Conservation (phyloP, 164 flowering plant genomes). For the Vitis amurensis region DNA sequence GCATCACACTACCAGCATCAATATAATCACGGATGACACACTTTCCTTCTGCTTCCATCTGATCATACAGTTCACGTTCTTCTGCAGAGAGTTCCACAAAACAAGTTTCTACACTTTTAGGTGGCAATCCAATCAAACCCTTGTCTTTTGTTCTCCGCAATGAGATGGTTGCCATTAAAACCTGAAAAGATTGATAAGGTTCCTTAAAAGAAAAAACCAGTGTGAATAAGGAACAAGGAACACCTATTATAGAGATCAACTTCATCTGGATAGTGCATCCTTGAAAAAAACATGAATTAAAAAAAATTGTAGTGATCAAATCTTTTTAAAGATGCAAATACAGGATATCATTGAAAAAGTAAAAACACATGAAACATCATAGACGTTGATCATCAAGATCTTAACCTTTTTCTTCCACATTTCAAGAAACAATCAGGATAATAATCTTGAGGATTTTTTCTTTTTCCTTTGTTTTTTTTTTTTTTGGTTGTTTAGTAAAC, state of each 20-base stretch:
- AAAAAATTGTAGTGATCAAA: background rate
- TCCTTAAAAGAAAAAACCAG: background rate
- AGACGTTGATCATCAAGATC: background rate
- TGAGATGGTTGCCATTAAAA: conserved; percentile 75
- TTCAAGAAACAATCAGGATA: background rate
- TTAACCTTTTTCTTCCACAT: background rate
- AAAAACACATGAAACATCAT: background rate
- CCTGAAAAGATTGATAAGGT: conserved; percentile 35
- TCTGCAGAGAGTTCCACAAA: conserved; percentile 66
- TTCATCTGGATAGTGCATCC: too few relatives aligned
- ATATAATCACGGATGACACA: conserved; percentile 45
- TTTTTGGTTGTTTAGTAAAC: too few relatives aligned
- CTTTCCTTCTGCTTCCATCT: conserved; percentile 68
- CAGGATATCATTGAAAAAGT: background rate
- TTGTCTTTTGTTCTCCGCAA: conserved; percentile 85
- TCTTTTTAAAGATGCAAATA: background rate
- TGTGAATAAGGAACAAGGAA: background rate
- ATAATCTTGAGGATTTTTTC: background rate
- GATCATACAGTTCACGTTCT: conserved; percentile 78
- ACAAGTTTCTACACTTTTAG: conserved; percentile 67
- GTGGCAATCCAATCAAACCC: conserved; percentile 56
- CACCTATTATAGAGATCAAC: too few relatives aligned
- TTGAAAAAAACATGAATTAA: background rate
- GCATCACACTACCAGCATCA: conserved; percentile 36
- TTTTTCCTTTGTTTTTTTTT: too few relatives aligned